phyloP scores from a whole-genome alignment of 352 stramenopile species.

The Phytopythium litorale region DNA sequence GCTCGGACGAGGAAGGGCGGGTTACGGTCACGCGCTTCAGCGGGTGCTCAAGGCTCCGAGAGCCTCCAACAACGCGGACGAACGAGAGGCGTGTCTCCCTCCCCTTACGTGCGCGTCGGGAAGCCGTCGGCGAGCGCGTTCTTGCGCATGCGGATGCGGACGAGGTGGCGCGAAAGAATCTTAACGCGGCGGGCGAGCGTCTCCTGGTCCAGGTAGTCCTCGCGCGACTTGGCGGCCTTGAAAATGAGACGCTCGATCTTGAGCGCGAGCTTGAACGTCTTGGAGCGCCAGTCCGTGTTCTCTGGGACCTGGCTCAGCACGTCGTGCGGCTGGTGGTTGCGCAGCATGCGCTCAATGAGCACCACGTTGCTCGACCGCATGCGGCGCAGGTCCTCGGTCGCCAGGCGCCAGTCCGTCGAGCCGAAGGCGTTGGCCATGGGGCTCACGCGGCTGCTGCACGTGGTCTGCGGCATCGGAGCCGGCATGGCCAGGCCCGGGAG shows the following conservation, averaged over 20 bases:
- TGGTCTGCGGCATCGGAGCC: neutral
- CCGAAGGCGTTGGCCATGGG: neutral
- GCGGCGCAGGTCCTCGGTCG: slow-evolving; percentile 38
- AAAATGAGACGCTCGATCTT: slow-evolving; percentile 69
- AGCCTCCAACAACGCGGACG: neutral
- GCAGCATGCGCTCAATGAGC: slow-evolving; percentile 57
- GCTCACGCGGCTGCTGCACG: slow-evolving; percentile 2
- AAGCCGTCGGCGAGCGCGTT: slow-evolving; percentile 34
- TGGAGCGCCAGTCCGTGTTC: slow-evolving; percentile 56
- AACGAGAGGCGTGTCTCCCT: neutral
- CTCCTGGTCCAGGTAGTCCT: slow-evolving; percentile 50
- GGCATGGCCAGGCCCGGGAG: slow-evolving; percentile 2
- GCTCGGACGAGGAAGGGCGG: neutral
- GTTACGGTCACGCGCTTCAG: neutral
- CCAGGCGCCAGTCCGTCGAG: slow-evolving; percentile 29
- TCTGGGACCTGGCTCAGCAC: slow-evolving; percentile 56
- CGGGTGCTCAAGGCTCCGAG: neutral
- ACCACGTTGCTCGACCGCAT: slow-evolving; percentile 43
- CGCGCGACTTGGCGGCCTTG: slow-evolving; percentile 35
- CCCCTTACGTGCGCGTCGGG: slow-evolving; percentile 12
- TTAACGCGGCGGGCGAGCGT: slow-evolving; percentile 48
- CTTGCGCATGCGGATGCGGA: slow-evolving; percentile 55
- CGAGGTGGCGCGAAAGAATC: slow-evolving; percentile 44
- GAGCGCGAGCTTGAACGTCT: slow-evolving; percentile 56
- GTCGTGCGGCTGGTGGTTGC: slow-evolving; percentile 54